Evolutionary conservation across 2,329 filamentous ascomycete species (phyloP).

Genomic region (Zymoseptoria ardabiliae): DNA sequence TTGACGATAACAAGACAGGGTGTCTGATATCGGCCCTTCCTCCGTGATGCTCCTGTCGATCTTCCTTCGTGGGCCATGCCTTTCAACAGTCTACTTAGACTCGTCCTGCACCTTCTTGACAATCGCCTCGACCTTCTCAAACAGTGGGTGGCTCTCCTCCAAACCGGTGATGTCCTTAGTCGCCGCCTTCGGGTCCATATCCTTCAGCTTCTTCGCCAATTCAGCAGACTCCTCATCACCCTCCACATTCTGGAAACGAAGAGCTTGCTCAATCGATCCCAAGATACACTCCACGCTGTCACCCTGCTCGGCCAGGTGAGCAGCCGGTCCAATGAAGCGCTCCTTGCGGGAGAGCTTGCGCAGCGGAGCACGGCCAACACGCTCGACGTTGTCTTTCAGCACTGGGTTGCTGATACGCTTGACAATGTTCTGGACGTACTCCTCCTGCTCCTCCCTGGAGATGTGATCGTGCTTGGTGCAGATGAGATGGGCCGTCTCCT

Average conservation of each 20-base stretch:
- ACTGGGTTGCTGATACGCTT: conserved; percentile 88
- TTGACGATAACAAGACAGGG: neutral
- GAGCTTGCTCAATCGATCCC: conserved; percentile 79
- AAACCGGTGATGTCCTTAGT: conserved; percentile 77
- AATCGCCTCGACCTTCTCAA: conserved; percentile 63
- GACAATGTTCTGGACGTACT: conserved; percentile 89
- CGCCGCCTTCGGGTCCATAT: conserved; percentile 64
- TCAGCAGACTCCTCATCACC: conserved; percentile 84
- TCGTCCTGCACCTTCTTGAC: conserved; percentile 70
- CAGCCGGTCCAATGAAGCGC: conserved; percentile 87
- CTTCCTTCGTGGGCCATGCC: neutral
- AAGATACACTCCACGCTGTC: conserved; percentile 67
- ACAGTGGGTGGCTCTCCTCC: conserved; percentile 68
- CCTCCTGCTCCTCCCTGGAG: conserved; percentile 62
- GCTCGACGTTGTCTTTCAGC: conserved; percentile 85
- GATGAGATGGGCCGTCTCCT: conserved; percentile 81
- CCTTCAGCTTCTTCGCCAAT: conserved; percentile 77
- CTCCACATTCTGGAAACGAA: conserved; percentile 91
- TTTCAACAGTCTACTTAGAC: neutral
- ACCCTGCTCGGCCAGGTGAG: conserved; percentile 76
- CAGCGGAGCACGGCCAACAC: conserved; percentile 87
- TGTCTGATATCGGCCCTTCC: neutral
- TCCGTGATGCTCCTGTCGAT: neutral
- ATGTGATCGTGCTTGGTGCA: conserved; percentile 74
- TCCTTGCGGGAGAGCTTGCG: conserved; percentile 93